These are phyloP conservation scores for Cladophialophora yegresii DNA, from an alignment of 2,329 filamentous ascomycete species.

Conservation along the genomic window DNA sequence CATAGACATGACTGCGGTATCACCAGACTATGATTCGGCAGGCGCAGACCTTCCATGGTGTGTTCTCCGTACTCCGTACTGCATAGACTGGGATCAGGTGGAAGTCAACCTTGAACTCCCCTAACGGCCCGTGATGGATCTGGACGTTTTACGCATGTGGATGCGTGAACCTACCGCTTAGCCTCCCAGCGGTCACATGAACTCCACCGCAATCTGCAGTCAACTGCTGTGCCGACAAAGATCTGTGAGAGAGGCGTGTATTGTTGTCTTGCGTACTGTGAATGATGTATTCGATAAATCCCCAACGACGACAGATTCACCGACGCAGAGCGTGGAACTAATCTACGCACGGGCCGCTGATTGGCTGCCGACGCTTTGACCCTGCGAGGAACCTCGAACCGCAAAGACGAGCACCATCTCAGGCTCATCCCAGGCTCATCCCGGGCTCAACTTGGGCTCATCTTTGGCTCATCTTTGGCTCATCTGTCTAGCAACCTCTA, in stretches of 20 bases:
- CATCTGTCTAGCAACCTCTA: not conserved
- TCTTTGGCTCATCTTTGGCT: not conserved
- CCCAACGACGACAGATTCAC: not conserved
- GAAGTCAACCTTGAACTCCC: not conserved
- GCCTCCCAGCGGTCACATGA: slow-evolving; percentile 9
- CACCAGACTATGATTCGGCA: not conserved
- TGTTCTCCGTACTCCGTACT: too few species aligned
- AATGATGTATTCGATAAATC: not conserved
- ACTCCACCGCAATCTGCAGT: slow-evolving; percentile 18
- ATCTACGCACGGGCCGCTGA: not conserved
- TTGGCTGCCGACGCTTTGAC: slow-evolving; percentile 1
- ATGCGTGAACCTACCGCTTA: slow-evolving; percentile 36
- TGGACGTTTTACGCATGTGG: slow-evolving; percentile 5
- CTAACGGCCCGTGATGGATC: not conserved
- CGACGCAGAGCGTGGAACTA: not conserved
- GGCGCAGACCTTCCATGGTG: not conserved
- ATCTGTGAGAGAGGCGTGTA: not conserved
- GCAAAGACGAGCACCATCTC: slow-evolving; percentile 3
- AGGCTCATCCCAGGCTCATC: not conserved
- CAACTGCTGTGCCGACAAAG: not conserved
- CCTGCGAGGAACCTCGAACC: not conserved
- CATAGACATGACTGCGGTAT: not conserved
- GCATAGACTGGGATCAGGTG: not conserved
- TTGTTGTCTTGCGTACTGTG: not conserved
- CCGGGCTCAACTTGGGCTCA: not conserved